Evolutionary conservation across 306 rosid genomes (phyloP), one percentile per base, ranked within the genome.

Genomic region (Fagus sylvatica): DNA sequence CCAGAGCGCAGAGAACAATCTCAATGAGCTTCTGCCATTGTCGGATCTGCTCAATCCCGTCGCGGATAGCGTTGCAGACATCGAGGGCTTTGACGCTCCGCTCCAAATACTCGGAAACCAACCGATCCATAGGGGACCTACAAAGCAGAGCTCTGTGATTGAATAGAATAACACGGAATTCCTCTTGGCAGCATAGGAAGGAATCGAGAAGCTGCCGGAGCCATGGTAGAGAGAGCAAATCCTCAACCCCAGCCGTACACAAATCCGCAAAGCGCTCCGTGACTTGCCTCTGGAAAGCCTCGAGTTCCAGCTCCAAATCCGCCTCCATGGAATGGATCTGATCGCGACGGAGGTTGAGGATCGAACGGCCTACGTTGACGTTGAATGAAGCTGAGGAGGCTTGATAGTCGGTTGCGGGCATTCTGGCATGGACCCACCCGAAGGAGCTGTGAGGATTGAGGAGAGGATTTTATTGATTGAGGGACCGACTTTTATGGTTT

Each of bases 11-110:
- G 0, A 84, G 83, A 16, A 94, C 97, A 34, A 94, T 94, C 87
- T 94, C 97, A 6, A 92, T 56, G 1, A 84, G 85, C 83, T 84
- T 92, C 81, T 88, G 87, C 97, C 97, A 94, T 64, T 90, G 97
- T 56, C 92, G 74, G 81, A 94, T 80, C 85, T 88, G 92, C 60
- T 94, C 97, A 72, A 92, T 79, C 57, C 98, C 98, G 73, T 94
- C 97, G 30, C 98, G 87, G 40, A 92, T 71, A 3, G 97, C 97
- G 70, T 94, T 92, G 71, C 98, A 94, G 6, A 94, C 91, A 73
- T 94, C 98, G 4, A 94, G 84, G 1, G 97, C 95, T 79, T 94
- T 94, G 64, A 92, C 88, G 78, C 90, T 89, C 60, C 98, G 80
- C 22, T 90, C 97, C 12, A 89, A 89, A 66, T 89, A 90, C 3